Evolutionary conservation across 176 grass and related monocot species (phyloP).

Genomic region (Lolium rigidum): DNA sequence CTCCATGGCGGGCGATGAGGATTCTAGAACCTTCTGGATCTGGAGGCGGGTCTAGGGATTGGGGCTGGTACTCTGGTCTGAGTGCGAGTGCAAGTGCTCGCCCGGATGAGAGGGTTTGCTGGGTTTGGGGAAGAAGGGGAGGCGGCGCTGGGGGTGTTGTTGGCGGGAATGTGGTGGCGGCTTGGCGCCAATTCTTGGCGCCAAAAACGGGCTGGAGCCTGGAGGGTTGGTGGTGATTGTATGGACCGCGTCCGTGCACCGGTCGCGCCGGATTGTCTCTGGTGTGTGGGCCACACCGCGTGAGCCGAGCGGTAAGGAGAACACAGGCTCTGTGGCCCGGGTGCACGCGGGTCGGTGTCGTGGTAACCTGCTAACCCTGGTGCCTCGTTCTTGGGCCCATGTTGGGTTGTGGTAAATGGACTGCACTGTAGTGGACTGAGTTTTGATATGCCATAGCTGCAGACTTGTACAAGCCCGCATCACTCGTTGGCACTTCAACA

Average conservation of each 20-base stretch:
- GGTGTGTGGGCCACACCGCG: background rate
- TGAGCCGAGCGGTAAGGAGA: background rate
- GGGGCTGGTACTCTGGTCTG: background rate
- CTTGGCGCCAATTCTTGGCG: constrained; percentile 60
- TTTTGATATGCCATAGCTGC: too few relatives aligned
- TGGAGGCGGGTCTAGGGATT: background rate
- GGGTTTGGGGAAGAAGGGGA: constrained; percentile 25
- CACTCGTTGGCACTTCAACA: too few relatives aligned
- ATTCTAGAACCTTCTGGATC: constrained; percentile 11
- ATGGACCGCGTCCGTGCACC: constrained; percentile 20
- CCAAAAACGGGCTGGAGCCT: constrained; percentile 31
- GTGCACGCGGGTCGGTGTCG: background rate
- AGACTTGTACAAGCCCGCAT: too few relatives aligned
- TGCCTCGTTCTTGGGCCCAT: too few relatives aligned
- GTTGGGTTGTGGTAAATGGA: too few relatives aligned
- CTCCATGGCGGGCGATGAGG: constrained; percentile 56
- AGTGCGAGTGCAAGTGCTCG: background rate
- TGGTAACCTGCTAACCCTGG: background rate
- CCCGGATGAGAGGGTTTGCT: constrained; percentile 5
- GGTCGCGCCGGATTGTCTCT: background rate
- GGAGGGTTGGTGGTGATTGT: background rate
- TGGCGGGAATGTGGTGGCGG: constrained; percentile 52
- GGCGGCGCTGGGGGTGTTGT: background rate
- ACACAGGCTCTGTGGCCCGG: background rate
- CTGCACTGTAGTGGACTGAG: too few relatives aligned